Percentiles rank a stretch among this genome's conserved stretches.
phyloP scores from a whole-genome alignment of 2,329 filamentous ascomycete species.

The Pezicula carpinea region DNA sequence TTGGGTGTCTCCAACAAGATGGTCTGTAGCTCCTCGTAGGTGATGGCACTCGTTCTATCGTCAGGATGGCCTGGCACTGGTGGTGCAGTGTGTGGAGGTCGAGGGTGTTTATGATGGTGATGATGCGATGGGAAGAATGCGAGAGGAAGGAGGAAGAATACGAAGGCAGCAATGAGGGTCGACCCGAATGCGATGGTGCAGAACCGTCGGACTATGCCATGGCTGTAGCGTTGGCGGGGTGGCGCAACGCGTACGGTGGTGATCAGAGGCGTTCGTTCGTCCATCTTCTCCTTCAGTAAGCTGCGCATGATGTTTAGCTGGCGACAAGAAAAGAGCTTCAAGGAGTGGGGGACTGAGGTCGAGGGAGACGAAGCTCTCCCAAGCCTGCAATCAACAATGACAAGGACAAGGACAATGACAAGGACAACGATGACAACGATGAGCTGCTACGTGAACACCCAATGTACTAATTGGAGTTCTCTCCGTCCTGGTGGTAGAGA shows the following conservation, averaged over 20 bases:
- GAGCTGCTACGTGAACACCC: background rate
- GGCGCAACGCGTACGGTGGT: slow-evolving; percentile 54
- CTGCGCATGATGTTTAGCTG: slow-evolving; percentile 7
- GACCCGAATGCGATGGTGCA: slow-evolving; percentile 59
- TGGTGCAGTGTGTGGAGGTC: slow-evolving; percentile 15
- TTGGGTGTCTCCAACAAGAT: slow-evolving; percentile 57
- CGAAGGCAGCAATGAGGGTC: slow-evolving; percentile 37
- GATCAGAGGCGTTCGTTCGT: slow-evolving; percentile 61
- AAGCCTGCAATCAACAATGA: too few relatives aligned
- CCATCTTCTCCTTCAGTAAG: slow-evolving; percentile 19
- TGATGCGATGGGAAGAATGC: slow-evolving; percentile 34
- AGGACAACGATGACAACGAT: background rate
- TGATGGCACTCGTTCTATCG: slow-evolving; percentile 22
- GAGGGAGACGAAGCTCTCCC: background rate
- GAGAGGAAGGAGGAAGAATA: slow-evolving; percentile 42
- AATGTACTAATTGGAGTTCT: too few relatives aligned
- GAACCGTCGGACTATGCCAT: slow-evolving; percentile 58
- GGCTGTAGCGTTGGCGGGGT: slow-evolving; percentile 50
- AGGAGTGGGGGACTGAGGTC: background rate
- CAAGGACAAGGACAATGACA: too few relatives aligned
- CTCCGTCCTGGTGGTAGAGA: too few relatives aligned
- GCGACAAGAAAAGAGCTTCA: background rate
- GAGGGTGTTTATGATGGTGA: slow-evolving; percentile 26
- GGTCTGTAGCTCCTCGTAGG: slow-evolving; percentile 46
- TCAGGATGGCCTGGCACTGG: background rate